Evolutionary conservation across 1,139 yeast species (phyloP), one percentile per base, ranked within the genome.

Genomic region (Zygoascus meyerae): DNA sequence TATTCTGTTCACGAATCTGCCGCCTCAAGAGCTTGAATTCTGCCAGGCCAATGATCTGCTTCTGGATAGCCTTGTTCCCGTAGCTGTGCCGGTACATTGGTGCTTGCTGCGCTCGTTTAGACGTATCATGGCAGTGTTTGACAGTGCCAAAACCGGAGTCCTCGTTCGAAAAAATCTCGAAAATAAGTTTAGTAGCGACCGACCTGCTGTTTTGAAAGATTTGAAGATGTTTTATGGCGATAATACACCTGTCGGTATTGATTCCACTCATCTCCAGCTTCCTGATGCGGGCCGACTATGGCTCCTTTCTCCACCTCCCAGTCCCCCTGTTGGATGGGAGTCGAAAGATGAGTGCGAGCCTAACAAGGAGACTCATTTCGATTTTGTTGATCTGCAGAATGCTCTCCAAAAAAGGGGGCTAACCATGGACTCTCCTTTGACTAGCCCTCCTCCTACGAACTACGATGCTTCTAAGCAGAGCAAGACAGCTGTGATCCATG

Each of bases 241-340:
- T 30, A 45, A 53, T 41, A 60, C 63, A 11, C 57, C 59, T 3
- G 43, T 56, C 30, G 52, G 47, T 12, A 40, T 44, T 17, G 56
- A 50, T 33, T 53, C 44, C 32, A 44, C 39, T 7, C 31, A 28
- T 18, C 56, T 70, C 33, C 58, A 61, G 45, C 62, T 69, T 29
- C 75, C 75, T 2, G 71, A 65, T 45, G 57, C 63, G 15, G 74
- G 73, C 16, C 57, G 60, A 41, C 58, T 69, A 43, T 63, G 69
- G 59, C 60, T 71, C 46, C 68, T 71, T 37, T 65, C 71, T 12
- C 75, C 75, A 1, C 75, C 75, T 7, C 70, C 73, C 5, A 64
- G 70, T 33, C 75, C 75, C 1, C 74, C 74, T 0, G 65, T 59
- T 5, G 74, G 67, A 26, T 71, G 75, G 75, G 61, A 55, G 36